A percentile compares a stretch with the other conserved stretches of the same genome.
These are phyloP conservation scores for Pseudocercospora ulei DNA, from an alignment of 2,329 filamentous ascomycete genomes.

Conservation along the genomic window DNA sequence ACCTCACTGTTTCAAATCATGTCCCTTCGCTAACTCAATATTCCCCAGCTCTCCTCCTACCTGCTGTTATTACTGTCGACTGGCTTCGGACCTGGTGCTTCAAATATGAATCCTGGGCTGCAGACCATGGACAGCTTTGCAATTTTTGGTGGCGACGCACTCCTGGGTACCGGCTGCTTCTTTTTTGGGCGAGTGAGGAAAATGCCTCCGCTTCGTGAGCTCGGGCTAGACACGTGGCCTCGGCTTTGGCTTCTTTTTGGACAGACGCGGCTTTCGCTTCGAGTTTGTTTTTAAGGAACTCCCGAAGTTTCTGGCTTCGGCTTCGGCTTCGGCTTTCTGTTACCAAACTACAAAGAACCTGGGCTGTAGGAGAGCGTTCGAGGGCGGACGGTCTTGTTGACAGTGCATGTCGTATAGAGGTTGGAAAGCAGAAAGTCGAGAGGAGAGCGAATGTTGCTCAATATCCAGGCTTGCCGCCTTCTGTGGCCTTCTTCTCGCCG, in stretches of 20 bases:
- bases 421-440: background rate
- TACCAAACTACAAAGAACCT: slow-evolving; percentile 36
- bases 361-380: slow-evolving; percentile 39
- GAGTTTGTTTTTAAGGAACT: slow-evolving; percentile 37
- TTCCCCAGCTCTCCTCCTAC: too few relatives aligned
- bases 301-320: slow-evolving; percentile 41
- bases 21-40: too few relatives aligned
- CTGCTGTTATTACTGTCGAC: too few relatives aligned
- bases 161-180: slow-evolving; percentile 71
- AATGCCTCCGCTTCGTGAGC: slow-evolving; percentile 52
- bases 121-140: slow-evolving; percentile 61
- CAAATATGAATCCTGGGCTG: slow-evolving; percentile 85
- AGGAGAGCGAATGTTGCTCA: background rate
- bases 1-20: too few relatives aligned
- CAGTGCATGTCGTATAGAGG: slow-evolving; percentile 23
- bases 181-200: slow-evolving; percentile 51
- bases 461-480: slow-evolving; percentile 5
- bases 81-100: too few relatives aligned
- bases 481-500: slow-evolving; percentile 47
- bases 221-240: slow-evolving; percentile 30
- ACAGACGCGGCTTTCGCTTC: slow-evolving; percentile 32
- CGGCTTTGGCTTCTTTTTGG: slow-evolving; percentile 26
- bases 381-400: slow-evolving; percentile 24
- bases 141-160: slow-evolving; percentile 68
- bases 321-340: slow-evolving; percentile 51